phyloP scores from a whole-genome alignment of 768 basidiomycete species.

The Psilocybe azurescens region DNA sequence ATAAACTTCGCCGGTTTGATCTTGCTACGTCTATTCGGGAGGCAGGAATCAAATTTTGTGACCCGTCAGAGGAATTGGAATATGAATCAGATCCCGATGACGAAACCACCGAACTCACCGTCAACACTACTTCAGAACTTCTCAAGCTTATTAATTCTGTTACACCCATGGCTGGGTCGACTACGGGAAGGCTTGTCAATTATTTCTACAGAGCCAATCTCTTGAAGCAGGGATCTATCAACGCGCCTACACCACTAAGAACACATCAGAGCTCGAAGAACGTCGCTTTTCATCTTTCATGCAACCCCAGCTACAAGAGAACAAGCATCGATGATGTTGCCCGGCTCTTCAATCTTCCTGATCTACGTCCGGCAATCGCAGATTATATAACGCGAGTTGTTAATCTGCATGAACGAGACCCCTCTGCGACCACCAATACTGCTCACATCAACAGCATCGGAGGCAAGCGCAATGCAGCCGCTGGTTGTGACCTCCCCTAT shows the following conservation, averaged over 20 bases:
- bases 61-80: not conserved
- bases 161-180: too few relatives aligned
- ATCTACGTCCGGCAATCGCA: slow-evolving; percentile 30
- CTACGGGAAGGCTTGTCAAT: not conserved
- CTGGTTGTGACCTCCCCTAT: slow-evolving; percentile 21
- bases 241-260: not conserved
- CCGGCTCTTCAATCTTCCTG: slow-evolving; percentile 25
- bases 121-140: too few relatives aligned
- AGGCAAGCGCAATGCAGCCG: slow-evolving; percentile 12
- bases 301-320: slow-evolving; percentile 20
- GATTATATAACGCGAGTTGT: not conserved
- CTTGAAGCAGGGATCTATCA: not conserved
- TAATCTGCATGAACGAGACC: too few relatives aligned
- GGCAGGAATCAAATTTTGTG: slow-evolving; percentile 6
- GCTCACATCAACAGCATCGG: slow-evolving; percentile 15
- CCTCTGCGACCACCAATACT: too few relatives aligned
- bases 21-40: slow-evolving; percentile 26
- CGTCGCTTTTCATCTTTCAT: slow-evolving; percentile 29
- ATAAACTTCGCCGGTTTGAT: slow-evolving; percentile 36
- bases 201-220: not conserved
- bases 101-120: not conserved
- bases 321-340: slow-evolving; percentile 28
- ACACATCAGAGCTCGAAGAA: slow-evolving; percentile 8
- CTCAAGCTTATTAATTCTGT: too few relatives aligned
- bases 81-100: not conserved